Evolutionary conservation across 768 basidiomycete genomes (phyloP), one percentile per base, ranked within the genome.

Genomic region (Xanthoconium stramineum): DNA sequence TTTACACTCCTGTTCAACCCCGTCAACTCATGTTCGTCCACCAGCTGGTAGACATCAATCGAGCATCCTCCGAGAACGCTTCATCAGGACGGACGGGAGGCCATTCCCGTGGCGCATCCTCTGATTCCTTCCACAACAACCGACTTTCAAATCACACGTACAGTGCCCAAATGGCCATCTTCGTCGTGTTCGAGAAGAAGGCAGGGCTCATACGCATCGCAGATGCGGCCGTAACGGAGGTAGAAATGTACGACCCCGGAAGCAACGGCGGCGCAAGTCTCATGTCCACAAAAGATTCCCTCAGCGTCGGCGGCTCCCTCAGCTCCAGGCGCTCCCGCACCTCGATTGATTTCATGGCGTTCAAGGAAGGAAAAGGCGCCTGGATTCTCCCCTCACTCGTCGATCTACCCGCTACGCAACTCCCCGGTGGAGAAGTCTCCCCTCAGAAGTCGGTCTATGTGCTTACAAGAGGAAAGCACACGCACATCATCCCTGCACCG

Each of bases 171-270:
- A 82, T 89, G 64, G 84, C 83, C 61, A 73, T 94, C n/a, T 92
- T 92, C 65, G 83, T 90, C 54, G 74, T 85, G 24, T 94, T 94
- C 66, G 91, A 94, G 69, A 93, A 93, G 74, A 94, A 89, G 65
- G 90, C 90, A 3, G 82, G 84, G n/a, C 75, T 89, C 71, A 91
- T 94, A 61, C 86, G 91, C 20, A 68, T 93, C 24, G 82, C 83
- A 6, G 91, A 93, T 69, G 83, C 91, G 32, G 85, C 88, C 24
- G 91, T 91, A 8, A 83, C 86, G 35, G 91, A 94, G 68, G 77
- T 93, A 28, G 84, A 88, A 40, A 71, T 91, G 52, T 80, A 77
- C 57, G 80, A 81, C 13, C 49, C 61, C 6, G 60, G 56, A 51
- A 52, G 62, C 39, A 47, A 42, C 43, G 42, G 38, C 51, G 42